Conservation (phyloP, 306 rosid species). For the Rosa multiflora region DNA sequence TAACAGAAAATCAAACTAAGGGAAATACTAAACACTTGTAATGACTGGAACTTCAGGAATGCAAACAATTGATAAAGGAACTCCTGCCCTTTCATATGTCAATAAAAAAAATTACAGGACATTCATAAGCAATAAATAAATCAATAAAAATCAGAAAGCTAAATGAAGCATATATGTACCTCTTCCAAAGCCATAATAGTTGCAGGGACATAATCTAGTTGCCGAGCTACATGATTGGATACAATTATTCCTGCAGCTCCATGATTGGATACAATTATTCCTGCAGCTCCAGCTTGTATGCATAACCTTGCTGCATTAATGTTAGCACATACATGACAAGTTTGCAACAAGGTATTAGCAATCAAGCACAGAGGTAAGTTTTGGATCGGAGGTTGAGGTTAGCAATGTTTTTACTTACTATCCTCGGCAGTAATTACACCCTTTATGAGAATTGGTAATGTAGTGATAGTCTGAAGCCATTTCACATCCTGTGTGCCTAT, state of each 20-base stretch:
- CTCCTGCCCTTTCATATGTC: not conserved
- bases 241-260: conserved; percentile 94
- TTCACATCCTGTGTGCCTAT: conserved; percentile 67
- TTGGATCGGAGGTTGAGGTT: not conserved
- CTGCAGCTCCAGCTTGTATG: conserved; percentile 77
- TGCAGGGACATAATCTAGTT: conserved; percentile 88
- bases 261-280: conserved; percentile 86
- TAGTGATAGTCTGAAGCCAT: conserved; percentile 96
- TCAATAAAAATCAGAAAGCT: not conserved
- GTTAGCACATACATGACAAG: not conserved
- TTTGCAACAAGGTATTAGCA: not conserved
- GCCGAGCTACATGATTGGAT: conserved; percentile 93
- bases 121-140: not conserved
- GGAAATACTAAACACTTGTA: not conserved
- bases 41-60: too few species aligned
- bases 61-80: not conserved
- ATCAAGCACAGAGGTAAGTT: not conserved
- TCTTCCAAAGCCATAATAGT: conserved; percentile 87
- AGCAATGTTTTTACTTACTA: conserved; percentile 39
- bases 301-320: conserved; percentile 72
- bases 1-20: not conserved
- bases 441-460: conserved; percentile 85
- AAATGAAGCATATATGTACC: conserved; percentile 37
- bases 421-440: conserved; percentile 95
- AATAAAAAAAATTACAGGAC: not conserved